A percentile compares a stretch with the other conserved stretches of the same genome.
phyloP scores from a whole-genome alignment of 176 grass and related monocot genomes.

The Ensete glaucum region DNA sequence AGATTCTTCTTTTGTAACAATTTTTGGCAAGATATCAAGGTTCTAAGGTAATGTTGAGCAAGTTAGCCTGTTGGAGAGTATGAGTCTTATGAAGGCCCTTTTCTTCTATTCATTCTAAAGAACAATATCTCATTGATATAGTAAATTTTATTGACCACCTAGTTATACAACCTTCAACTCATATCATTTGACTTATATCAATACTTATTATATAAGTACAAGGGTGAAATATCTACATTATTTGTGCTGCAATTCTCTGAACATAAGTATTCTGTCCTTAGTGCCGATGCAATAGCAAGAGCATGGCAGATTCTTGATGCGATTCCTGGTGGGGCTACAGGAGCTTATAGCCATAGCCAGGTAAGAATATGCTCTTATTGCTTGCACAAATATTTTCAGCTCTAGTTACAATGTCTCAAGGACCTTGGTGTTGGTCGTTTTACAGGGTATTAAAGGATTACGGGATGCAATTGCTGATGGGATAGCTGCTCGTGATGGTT shows the following conservation, averaged over 20 bases:
- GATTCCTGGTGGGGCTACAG: conserved; percentile 88
- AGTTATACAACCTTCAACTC: background rate
- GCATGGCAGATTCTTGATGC: conserved; percentile 47
- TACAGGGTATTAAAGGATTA: conserved; percentile 86
- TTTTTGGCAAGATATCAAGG: background rate
- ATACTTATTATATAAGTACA: background rate
- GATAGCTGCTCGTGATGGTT: conserved; percentile 80
- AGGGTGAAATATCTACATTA: background rate
- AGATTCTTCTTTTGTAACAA: background rate
- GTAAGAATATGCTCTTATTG: conserved; percentile 28
- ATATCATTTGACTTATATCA: background rate
- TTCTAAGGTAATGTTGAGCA: background rate
- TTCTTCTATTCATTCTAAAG: background rate
- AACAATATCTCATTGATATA: background rate
- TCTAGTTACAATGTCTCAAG: background rate
- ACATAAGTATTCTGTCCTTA: conserved; percentile 17
- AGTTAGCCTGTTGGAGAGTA: background rate
- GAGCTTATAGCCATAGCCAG: conserved; percentile 95
- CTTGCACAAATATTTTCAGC: conserved; percentile 17
- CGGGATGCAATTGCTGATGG: conserved; percentile 85
- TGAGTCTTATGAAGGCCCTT: background rate
- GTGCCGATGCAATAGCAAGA: conserved; percentile 80
- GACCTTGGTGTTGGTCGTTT: background rate
- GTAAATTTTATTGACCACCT: background rate
- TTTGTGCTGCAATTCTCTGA: background rate